These are phyloP conservation scores for Thielaviopsis musarum DNA, from an alignment of 2,329 filamentous ascomycete species.

Conservation along the genomic window DNA sequence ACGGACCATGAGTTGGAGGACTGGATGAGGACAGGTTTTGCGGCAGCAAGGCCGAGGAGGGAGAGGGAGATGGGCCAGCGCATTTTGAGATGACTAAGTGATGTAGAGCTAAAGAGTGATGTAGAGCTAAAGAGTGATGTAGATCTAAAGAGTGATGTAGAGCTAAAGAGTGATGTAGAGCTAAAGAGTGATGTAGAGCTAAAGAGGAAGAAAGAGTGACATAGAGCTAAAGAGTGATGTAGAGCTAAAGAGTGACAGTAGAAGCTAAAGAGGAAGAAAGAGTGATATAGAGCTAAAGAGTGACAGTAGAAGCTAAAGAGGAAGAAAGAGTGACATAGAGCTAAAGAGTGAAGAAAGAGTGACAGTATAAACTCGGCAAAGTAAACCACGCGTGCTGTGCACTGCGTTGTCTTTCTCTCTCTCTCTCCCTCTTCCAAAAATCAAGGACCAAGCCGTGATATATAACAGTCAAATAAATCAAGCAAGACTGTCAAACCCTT, in stretches of 20 bases:
- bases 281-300: not conserved
- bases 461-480: not conserved
- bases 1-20: constrained; percentile 4
- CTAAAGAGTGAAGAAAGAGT: constrained; percentile 1
- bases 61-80: not conserved
- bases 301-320: not conserved
- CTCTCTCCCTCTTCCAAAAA: not conserved
- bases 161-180: too few species aligned
- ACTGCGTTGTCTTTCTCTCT: too few species aligned
- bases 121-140: not conserved
- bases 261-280: not conserved
- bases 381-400: not conserved
- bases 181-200: too few species aligned
- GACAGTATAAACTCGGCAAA: not conserved
- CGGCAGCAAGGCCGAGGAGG: constrained; percentile 1
- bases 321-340: not conserved
- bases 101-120: not conserved
- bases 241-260: too few species aligned
- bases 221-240: too few species aligned
- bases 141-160: not conserved
- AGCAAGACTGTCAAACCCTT: too few species aligned
- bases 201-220: too few species aligned
- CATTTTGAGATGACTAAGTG: not conserved
- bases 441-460: not conserved
- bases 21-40: constrained; percentile 1